These are phyloP conservation scores for Venturia oleaginea DNA, from an alignment of 2,329 filamentous ascomycete genomes.

Conservation along the genomic window DNA sequence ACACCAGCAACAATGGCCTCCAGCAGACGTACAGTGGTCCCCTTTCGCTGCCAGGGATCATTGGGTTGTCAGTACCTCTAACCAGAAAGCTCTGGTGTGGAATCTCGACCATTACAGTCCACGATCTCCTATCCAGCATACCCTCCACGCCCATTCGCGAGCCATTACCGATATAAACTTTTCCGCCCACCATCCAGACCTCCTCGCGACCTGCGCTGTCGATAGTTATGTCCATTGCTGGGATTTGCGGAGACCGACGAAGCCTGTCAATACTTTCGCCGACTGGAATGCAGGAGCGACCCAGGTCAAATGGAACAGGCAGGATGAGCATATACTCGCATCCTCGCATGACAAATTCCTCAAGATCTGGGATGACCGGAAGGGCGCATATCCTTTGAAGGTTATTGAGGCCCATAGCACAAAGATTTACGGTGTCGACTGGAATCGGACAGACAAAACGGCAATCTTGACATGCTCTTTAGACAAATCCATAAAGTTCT, in stretches of 20 bases:
- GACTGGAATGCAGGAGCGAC: conserved; percentile 92
- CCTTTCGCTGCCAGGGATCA: conserved; percentile 83
- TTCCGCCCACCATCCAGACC: conserved; percentile 82
- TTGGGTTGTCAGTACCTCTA: conserved; percentile 90
- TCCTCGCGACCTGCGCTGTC: conserved; percentile 82
- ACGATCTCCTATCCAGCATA: conserved; percentile 79
- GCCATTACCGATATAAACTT: conserved; percentile 97
- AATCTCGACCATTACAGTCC: conserved; percentile 65
- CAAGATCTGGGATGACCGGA: conserved; percentile 83
- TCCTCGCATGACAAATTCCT: conserved; percentile 84
- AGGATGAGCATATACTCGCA: conserved; percentile 76
- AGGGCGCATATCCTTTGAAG: conserved; percentile 65
- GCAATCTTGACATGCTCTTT: conserved; percentile 80
- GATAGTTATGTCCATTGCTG: conserved; percentile 91
- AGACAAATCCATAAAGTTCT: conserved; percentile 88
- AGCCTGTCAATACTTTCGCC: conserved; percentile 71
- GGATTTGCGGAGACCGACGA: conserved; percentile 68
- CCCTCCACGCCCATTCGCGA: conserved; percentile 73
- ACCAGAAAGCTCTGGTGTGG: conserved; percentile 90
- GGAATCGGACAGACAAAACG: conserved; percentile 69
- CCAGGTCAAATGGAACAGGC: conserved; percentile 90
- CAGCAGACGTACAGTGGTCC: conserved; percentile 94
- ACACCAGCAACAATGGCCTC: conserved; percentile 85
- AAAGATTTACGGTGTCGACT: conserved; percentile 92
- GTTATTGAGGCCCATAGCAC: conserved; percentile 83